phyloP scores from a whole-genome alignment of 2,329 filamentous ascomycete species.

The Colletotrichum paranaense region DNA sequence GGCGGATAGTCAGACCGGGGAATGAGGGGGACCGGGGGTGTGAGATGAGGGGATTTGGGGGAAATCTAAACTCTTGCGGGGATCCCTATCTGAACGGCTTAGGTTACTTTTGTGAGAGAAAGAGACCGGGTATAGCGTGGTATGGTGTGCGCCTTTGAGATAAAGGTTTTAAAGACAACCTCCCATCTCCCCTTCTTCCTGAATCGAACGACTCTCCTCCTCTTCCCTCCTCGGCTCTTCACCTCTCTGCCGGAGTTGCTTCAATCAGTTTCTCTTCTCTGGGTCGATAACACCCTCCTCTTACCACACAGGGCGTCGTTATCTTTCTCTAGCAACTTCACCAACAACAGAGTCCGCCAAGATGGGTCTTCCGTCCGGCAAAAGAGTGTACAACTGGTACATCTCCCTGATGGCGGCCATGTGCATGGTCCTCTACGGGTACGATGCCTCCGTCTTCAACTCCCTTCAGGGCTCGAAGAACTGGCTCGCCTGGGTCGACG shows the following conservation, averaged over 20 bases:
- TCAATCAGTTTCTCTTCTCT: not conserved
- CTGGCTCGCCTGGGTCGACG: conserved; percentile 73
- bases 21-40: conserved; percentile 20
- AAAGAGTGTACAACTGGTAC: conserved; percentile 39
- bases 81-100: not conserved
- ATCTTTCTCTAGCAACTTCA: not conserved
- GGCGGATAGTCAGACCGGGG: conserved; percentile 8
- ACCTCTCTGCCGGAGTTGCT: conserved; percentile 16
- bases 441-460: conserved; percentile 81
- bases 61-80: not conserved
- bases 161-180: conserved; percentile 11
- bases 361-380: conserved; percentile 27
- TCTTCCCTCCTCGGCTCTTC: not conserved
- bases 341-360: conserved; percentile 7
- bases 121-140: not conserved
- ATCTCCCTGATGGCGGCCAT: conserved; percentile 76
- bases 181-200: not conserved
- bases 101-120: not conserved
- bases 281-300: not conserved
- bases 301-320: not conserved
- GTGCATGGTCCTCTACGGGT: conserved; percentile 81
- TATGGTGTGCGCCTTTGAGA: not conserved
- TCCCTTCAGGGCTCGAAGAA: conserved; percentile 75
- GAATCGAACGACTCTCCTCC: not conserved
- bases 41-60: not conserved